These are phyloP conservation scores for Boletus rubropictus DNA, from an alignment of 768 basidiomycete species.

Conservation along the genomic window DNA sequence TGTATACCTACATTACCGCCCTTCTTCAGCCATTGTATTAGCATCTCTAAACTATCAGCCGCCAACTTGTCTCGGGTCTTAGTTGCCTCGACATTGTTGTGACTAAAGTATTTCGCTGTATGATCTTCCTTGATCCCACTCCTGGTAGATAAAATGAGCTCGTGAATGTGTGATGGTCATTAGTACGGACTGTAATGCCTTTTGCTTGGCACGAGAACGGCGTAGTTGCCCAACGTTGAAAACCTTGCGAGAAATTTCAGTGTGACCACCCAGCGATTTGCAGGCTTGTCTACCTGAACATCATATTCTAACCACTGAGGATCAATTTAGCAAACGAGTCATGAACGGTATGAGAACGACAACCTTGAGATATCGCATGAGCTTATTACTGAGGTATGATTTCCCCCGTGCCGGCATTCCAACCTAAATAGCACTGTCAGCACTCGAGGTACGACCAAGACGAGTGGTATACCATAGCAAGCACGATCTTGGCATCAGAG, in stretches of 20 bases:
- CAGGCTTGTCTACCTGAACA: conserved; percentile 59
- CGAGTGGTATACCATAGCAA: conserved; percentile 73
- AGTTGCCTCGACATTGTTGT: conserved; percentile 73
- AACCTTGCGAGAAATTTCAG: conserved; percentile 46
- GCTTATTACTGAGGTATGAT: conserved; percentile 96
- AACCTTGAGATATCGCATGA: conserved; percentile 93
- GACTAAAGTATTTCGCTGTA: conserved; percentile 84
- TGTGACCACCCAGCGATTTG: not conserved
- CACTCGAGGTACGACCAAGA: not conserved
- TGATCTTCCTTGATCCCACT: conserved; percentile 89
- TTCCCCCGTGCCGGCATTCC: conserved; percentile 98
- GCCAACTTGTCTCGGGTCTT: conserved; percentile 76
- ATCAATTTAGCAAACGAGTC: conserved; percentile 6
- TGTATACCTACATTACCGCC: conserved; percentile 98
- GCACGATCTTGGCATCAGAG: conserved; percentile 96
- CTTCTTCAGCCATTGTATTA: conserved; percentile 91
- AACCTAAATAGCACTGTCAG: conserved; percentile 46
- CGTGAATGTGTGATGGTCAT: not conserved
- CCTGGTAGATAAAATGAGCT: conserved; percentile 32
- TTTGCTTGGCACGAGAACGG: conserved; percentile 76
- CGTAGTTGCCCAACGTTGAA: conserved; percentile 97
- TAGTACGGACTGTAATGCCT: conserved; percentile 57
- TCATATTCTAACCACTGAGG: conserved; percentile 97
- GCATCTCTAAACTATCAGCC: conserved; percentile 87
- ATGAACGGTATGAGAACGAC: conserved; percentile 17